Percentiles rank a stretch among this genome's conserved stretches.
Conservation (phyloP, 2,329 filamentous ascomycete genomes). For the Hirsutella thompsonii region DNA sequence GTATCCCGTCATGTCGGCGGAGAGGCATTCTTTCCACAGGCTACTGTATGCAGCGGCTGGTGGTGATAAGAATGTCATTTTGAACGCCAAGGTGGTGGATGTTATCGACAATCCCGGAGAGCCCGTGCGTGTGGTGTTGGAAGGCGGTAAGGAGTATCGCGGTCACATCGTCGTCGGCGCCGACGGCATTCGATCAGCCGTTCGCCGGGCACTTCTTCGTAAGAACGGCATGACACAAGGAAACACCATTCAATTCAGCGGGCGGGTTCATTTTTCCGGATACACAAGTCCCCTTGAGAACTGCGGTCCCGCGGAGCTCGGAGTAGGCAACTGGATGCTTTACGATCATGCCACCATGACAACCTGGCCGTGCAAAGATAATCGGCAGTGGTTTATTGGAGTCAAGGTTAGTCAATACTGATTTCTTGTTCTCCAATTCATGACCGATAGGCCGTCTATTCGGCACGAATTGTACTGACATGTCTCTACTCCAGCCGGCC, state of each 20-base stretch:
- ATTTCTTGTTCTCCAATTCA: background rate
- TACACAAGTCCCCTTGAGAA: constrained; percentile 6
- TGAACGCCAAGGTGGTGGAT: constrained; percentile 5
- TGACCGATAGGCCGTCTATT: no score
- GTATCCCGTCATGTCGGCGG: constrained; percentile 6
- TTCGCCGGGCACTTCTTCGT: constrained; percentile 4
- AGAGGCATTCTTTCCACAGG: constrained; percentile 8
- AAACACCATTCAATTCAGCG: constrained; percentile 9
- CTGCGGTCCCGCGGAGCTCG: constrained; percentile 5
- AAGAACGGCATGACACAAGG: constrained; percentile 2
- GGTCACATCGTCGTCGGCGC: constrained; percentile 7
- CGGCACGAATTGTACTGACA: no score
- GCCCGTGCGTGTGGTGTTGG: constrained; percentile 5
- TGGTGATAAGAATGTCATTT: constrained; percentile 1
- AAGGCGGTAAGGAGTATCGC: constrained; percentile 2
- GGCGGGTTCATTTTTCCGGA: constrained; percentile 9
- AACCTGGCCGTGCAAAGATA: constrained; percentile 8
- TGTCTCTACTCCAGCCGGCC: constrained; percentile 1
- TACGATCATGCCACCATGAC: constrained; percentile 9
- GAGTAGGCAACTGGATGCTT: constrained; percentile 9
- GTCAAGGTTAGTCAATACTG: constrained; percentile 4
- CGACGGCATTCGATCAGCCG: constrained; percentile 8
- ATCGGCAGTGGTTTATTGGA: constrained; percentile 10
- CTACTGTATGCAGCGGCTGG: constrained; percentile 6
- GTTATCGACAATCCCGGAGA: constrained; percentile 5